Evolutionary conservation across 2,329 filamentous ascomycete genomes (phyloP).

Genomic region (Chrysosporium queenslandicum): DNA sequence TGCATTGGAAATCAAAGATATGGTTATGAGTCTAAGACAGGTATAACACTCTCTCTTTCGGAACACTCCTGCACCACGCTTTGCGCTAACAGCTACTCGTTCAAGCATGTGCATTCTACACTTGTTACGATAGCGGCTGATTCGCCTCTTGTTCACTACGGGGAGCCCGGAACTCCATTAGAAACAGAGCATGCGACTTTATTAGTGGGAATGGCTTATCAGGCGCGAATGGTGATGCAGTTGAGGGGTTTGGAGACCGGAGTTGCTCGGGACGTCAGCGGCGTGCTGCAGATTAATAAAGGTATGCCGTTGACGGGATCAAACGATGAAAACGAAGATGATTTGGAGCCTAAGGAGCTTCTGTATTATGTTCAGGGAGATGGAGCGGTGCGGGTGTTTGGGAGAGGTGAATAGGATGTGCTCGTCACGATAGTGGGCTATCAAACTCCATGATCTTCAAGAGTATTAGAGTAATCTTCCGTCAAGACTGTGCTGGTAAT

Average conservation of each 20-base stretch:
- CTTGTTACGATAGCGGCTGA: conserved; percentile 64
- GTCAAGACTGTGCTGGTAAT: no score
- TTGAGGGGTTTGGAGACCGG: conserved; percentile 74
- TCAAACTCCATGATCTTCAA: no score
- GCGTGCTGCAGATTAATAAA: conserved; percentile 66
- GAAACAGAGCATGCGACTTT: conserved; percentile 65
- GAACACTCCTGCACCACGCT: background rate
- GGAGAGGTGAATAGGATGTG: conserved; percentile 53
- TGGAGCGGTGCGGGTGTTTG: conserved; percentile 72
- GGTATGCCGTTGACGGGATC: conserved; percentile 38
- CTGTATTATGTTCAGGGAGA: conserved; percentile 73
- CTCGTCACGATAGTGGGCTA: background rate
- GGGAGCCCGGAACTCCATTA: conserved; percentile 49
- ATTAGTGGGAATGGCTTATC: conserved; percentile 61
- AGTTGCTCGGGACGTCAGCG: conserved; percentile 80
- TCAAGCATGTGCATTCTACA: conserved; percentile 53
- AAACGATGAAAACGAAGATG: conserved; percentile 17
- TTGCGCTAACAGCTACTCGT: background rate
- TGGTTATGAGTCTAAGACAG: conserved; percentile 52
- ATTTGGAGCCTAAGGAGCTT: conserved; percentile 54
- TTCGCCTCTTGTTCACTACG: conserved; percentile 53
- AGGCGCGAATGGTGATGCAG: conserved; percentile 60
- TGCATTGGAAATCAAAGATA: conserved; percentile 42
- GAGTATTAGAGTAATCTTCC: no score
- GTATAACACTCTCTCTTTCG: conserved; percentile 41